Base-by-base conservation (phyloP, 257 asterid genomes). In the Penstemon newberryi region DNA sequence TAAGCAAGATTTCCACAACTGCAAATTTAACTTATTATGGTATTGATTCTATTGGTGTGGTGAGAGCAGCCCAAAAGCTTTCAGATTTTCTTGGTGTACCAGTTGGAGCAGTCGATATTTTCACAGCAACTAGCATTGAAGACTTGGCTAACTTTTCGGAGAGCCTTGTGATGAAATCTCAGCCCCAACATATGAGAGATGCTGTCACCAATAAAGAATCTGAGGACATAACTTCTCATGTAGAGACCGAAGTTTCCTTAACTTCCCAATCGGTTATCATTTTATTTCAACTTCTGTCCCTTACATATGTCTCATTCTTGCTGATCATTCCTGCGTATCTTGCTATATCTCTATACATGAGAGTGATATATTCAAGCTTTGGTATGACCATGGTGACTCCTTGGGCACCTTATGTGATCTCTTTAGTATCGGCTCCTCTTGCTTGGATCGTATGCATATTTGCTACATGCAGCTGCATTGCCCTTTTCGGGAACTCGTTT, bases 1-100 rank as follows among this genome's bases (percentile, higher is more conserved):
- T 78, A 25, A 65, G 77, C 78, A 88, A 85, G 71, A 86, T 91
- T 69, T 82, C 91, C 42, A 76, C 89, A 8, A 80, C 84, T 40
- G 95, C 83, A 1, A 91, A 78, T 72, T 85, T 91, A 73, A 69
- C 70, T 37, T 73, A 90, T 56, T 91, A 91, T 68, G 97, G 97
- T 49, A 85, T 91, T 58, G 96, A 91, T 78, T 91, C 97, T 18
- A 91, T 91, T 69, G 97, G 97, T n/a, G 97, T 91, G 50, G 97
- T 88, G 40, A 78, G 95, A 79, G 96, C 97, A 60, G 96, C 97
- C 71, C 97, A 91, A 70, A 91, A 86, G 84, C 95, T 91, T 52
- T 86, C 96, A 0, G 90, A 86, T 69, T 90, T 86, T 79, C 92
- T 90, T 0, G 90, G 90, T 51, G 87, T 78, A 3, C 96, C 89